Conservation (phyloP, 1,139 yeast genomes). For the Wickerhamomyces sp. region DNA sequence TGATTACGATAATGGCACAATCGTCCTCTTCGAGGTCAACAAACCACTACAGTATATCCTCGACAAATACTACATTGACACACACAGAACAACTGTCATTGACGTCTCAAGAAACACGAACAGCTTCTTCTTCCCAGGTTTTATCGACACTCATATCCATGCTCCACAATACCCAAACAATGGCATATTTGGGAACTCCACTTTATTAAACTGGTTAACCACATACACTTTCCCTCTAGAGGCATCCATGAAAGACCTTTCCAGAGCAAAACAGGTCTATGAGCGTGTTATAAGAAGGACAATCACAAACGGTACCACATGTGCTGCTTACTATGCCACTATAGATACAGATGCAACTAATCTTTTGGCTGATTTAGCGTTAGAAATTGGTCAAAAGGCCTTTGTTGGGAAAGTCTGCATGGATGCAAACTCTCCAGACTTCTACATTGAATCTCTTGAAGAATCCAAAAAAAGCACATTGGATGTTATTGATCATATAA, state of each 20-base stretch:
- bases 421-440: conserved; percentile 69
- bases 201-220: conserved; percentile 83
- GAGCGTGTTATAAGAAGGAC: conserved; percentile 61
- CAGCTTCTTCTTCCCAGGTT: conserved; percentile 82
- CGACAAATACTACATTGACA: conserved; percentile 5
- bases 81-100: conserved; percentile 20
- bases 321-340: conserved; percentile 89
- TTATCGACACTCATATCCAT: conserved; percentile 92
- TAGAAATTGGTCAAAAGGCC: conserved; percentile 74
- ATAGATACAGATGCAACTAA: conserved; percentile 74
- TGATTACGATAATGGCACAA: conserved; percentile 36
- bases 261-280: conserved; percentile 58
- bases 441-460: conserved; percentile 55
- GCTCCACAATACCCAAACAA: conserved; percentile 96
- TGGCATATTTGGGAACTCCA: conserved; percentile 84
- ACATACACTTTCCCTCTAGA: conserved; percentile 89
- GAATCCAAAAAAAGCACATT: conserved; percentile 56
- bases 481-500: conserved; percentile 53
- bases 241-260: conserved; percentile 45
- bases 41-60: conserved; percentile 10
- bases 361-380: conserved; percentile 67
- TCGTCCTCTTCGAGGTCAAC: conserved; percentile 34
- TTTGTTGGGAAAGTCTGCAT: conserved; percentile 94
- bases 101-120: conserved; percentile 27
- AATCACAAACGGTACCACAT: conserved; percentile 76